Evolutionary conservation across 106 monocot species (phyloP).

Genomic region (Apostasia shenzhenica): DNA sequence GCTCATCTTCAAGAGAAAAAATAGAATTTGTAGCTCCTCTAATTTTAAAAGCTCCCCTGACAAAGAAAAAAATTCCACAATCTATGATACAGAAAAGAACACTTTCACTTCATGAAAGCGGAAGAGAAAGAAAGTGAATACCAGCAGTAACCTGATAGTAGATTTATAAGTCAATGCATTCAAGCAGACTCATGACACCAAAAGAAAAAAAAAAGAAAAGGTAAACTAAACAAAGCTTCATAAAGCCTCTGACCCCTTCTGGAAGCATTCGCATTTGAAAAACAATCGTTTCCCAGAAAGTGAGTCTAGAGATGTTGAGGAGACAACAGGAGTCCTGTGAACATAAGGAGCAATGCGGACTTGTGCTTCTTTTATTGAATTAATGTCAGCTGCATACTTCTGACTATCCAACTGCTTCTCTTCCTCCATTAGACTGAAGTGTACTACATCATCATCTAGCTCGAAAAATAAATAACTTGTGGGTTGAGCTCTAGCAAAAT

Average conservation of each 20-base stretch:
- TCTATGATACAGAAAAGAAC: no score
- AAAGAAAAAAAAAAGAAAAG: background rate
- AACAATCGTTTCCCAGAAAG: slow-evolving; percentile 52
- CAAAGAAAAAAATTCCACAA: background rate
- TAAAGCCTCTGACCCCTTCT: slow-evolving; percentile 66
- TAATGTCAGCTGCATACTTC: slow-evolving; percentile 75
- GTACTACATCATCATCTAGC: no score
- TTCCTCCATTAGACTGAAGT: slow-evolving; percentile 24
- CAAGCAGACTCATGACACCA: background rate
- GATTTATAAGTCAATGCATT: no score
- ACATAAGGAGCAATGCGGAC: slow-evolving; percentile 59
- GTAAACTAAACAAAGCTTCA: slow-evolving; percentile 4
- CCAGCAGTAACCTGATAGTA: background rate
- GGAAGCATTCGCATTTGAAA: slow-evolving; percentile 95
- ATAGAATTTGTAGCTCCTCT: slow-evolving; percentile 96
- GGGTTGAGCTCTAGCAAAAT: no score
- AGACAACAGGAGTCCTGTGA: slow-evolving; percentile 70
- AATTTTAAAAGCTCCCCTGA: slow-evolving; percentile 89
- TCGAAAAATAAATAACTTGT: no score
- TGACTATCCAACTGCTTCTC: slow-evolving; percentile 16
- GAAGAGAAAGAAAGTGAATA: background rate
- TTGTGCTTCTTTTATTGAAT: slow-evolving; percentile 71
- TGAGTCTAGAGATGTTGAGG: slow-evolving; percentile 54
- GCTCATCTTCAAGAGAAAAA: slow-evolving; percentile 57
- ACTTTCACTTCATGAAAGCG: background rate